phyloP scores from a whole-genome alignment of 768 basidiomycete species.

The Rhodosporidiobolus odoratus region DNA sequence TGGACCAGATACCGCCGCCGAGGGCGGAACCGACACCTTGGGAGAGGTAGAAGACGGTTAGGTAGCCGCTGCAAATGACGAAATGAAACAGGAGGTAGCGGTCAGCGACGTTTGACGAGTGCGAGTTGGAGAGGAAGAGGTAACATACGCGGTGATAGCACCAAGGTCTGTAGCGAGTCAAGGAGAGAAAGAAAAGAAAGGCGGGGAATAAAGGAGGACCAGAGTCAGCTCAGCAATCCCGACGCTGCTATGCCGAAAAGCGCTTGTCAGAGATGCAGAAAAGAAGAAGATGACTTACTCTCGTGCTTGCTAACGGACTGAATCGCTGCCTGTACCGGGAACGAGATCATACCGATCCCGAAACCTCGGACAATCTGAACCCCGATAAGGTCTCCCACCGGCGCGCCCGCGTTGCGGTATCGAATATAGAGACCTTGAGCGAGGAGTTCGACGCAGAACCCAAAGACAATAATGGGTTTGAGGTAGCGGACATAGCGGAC shows the following conservation, averaged over 20 bases:
- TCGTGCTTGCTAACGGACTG: conserved; percentile 37
- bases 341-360: conserved; percentile 42
- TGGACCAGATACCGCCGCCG: conserved; percentile 46
- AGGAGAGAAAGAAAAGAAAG: background rate
- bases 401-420: conserved; percentile 40
- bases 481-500: conserved; percentile 42
- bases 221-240: background rate
- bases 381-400: conserved; percentile 4
- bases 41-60: conserved; percentile 42
- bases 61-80: too few species aligned
- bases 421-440: conserved; percentile 45
- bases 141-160: conserved; percentile 14
- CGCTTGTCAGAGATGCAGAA: too few species aligned
- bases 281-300: conserved; percentile 1
- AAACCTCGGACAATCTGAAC: conserved; percentile 27
- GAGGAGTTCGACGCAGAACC: conserved; percentile 41
- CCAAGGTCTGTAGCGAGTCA: conserved; percentile 28
- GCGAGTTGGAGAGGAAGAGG: background rate
- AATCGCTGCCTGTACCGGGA: conserved; percentile 42
- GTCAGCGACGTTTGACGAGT: background rate
- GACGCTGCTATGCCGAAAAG: too few species aligned
- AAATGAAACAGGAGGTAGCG: background rate
- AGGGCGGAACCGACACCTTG: conserved; percentile 41
- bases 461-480: conserved; percentile 45
- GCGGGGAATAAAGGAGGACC: conserved; percentile 20